Conservation (phyloP, 441 rosid species). For the Erodium texanum region DNA sequence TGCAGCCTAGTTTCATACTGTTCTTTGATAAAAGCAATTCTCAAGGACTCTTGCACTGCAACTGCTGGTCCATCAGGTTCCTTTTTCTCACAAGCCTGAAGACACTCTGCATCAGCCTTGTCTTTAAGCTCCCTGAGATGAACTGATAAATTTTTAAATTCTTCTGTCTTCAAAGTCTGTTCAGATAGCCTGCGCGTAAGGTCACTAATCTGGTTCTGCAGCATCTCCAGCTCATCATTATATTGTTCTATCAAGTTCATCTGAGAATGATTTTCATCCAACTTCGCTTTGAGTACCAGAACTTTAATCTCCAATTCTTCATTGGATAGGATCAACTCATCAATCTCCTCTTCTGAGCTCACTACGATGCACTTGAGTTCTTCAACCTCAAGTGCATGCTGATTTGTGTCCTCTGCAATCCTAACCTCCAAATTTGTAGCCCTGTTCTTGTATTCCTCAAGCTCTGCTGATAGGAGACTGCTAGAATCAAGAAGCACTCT, state of each 20-base stretch:
- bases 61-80: constrained; percentile 46
- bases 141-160: constrained; percentile 67
- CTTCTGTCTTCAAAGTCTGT: constrained; percentile 83
- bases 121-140: constrained; percentile 90
- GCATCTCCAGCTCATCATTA: constrained; percentile 32
- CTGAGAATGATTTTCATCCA: constrained; percentile 43
- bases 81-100: constrained; percentile 48
- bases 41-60: constrained; percentile 80
- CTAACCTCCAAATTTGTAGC: constrained; percentile 28
- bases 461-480: constrained; percentile 34
- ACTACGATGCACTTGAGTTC: constrained; percentile 38
- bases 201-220: constrained; percentile 47
- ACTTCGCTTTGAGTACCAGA: constrained; percentile 44
- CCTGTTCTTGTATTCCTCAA: constrained; percentile 35
- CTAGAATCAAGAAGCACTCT: constrained; percentile 36
- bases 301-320: constrained; percentile 51
- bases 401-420: constrained; percentile 28
- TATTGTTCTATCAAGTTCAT: constrained; percentile 28
- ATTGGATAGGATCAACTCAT: constrained; percentile 43
- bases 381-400: constrained; percentile 40
- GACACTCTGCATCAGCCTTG: constrained; percentile 64
- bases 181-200: constrained; percentile 64
- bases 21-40: constrained; percentile 94
- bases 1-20: constrained; percentile 79
- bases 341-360: constrained; percentile 49